Base-by-base conservation (phyloP, 108 stramenopile species). In the Cyclotella distinguenda region DNA sequence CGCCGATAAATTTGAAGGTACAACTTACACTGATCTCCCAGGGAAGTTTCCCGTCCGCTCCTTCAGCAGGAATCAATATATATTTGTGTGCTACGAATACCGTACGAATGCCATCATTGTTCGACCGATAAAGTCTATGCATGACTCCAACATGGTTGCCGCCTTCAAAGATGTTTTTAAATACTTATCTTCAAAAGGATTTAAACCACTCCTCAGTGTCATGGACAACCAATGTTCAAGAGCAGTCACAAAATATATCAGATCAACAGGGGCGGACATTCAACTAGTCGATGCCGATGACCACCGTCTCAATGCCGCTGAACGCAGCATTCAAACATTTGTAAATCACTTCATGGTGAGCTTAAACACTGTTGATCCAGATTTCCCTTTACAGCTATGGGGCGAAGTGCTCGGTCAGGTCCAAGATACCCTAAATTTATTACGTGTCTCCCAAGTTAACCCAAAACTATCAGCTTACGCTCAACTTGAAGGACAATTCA, bases 351-450 rank as follows among this genome's bases (percentile, higher is more conserved):
- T 56, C 55, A 3, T 57, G 3, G 58, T 32, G 13, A 25, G 36
- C 9, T 32, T 68, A 21, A 33, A 35, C 56, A 48, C 58, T 8
- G 50, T 51, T 22, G 48, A 78, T 44, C 60, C 32, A 18, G 33
- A 57, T 1, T 82, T 68, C 45, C 82, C 77, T 13, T 1, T 71
- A 15, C 57, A 60, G 15, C 31, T 70, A n/a, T 78, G 77, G 82
- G 47, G 46, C 49, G 19, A 60, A 15, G 55, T 77, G 15, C 28
- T 83, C 13, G 49, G 18, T 23, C 11, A 56, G 64, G 45, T n/a
- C n/a, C n/a, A n/a, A n/a, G n/a, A n/a, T n/a, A 66, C 68, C 12
- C 36, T 83, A 13, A 79, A 83, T 57, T 21, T 83, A 9, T 47
- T 76, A 1, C 74, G 82, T 0, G 18, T 32, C 15, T 72, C 75